A percentile compares a stretch with the other conserved stretches of the same genome.
Evolutionary conservation across 495 filamentous ascomycete species (phyloP).

Genomic region (Wilcoxina mikolae): DNA sequence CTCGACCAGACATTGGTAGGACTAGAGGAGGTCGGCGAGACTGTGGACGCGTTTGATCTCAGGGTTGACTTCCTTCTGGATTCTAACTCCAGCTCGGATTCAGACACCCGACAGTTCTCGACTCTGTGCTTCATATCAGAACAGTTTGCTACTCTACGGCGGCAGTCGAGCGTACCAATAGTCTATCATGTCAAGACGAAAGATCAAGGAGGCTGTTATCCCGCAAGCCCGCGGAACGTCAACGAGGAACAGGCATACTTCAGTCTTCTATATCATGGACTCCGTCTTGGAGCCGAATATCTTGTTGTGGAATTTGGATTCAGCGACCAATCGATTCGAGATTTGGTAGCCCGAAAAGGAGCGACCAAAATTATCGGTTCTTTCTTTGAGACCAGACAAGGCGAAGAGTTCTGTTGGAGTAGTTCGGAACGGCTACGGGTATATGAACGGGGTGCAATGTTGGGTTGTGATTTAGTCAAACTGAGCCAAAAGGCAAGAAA

Average conservation of each 20-base stretch:
- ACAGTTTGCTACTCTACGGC: conserved; percentile 12
- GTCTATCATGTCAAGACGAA: conserved; percentile 35
- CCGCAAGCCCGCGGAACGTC: conserved; percentile 20
- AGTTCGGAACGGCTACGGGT: conserved; percentile 34
- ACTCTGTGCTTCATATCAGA: conserved; percentile 8
- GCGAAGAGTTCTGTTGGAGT: conserved; percentile 44
- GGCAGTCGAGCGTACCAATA: conserved; percentile 21
- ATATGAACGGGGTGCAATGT: conserved; percentile 35
- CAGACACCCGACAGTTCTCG: background rate
- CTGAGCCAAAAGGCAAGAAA: conserved; percentile 37
- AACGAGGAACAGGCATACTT: conserved; percentile 39
- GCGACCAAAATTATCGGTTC: conserved; percentile 63
- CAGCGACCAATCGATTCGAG: conserved; percentile 36
- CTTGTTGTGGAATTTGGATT: conserved; percentile 50
- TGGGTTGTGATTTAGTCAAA: conserved; percentile 58
- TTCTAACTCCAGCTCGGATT: background rate
- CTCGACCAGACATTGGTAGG: background rate
- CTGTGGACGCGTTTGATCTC: conserved; percentile 14
- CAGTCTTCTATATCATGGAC: conserved; percentile 48
- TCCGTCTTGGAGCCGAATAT: conserved; percentile 63
- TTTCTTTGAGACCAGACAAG: conserved; percentile 38
- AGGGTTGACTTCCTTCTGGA: conserved; percentile 10
- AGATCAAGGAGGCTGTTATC: conserved; percentile 16
- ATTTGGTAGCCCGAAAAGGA: conserved; percentile 44
- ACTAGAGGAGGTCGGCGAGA: conserved; percentile 12